Evolutionary conservation across 148 eudicot species (phyloP).

Genomic region (Salicornia ramosissima): DNA sequence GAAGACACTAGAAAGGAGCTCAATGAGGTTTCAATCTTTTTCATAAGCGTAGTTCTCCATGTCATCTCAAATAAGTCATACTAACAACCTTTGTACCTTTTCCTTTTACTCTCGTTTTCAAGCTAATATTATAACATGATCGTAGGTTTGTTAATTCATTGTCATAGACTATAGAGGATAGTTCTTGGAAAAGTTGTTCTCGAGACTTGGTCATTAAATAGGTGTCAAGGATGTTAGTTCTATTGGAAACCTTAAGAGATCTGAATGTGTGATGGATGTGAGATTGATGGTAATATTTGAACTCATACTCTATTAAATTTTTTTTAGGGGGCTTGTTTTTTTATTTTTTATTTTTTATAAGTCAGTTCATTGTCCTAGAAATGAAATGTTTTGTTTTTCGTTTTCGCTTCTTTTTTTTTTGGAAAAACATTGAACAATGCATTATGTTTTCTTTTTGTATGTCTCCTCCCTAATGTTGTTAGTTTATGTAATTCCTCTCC

Average conservation of each 20-base stretch:
- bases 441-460: neutral
- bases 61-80: neutral
- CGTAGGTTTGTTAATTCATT: neutral
- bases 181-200: neutral
- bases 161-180: neutral
- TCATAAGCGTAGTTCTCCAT: neutral
- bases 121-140: neutral
- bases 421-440: neutral
- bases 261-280: too few relatives aligned
- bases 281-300: too few relatives aligned
- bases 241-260: too few relatives aligned
- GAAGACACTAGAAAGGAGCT: constrained; percentile 50
- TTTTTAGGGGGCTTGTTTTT: too few relatives aligned
- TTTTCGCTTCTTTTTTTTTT: neutral
- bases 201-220: neutral
- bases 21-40: constrained; percentile 40
- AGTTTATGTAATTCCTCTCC: too few relatives aligned
- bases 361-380: too few relatives aligned
- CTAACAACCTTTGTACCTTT: neutral
- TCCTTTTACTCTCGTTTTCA: neutral
- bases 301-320: too few relatives aligned
- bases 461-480: too few relatives aligned
- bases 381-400: too few relatives aligned
- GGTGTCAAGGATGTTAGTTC: neutral
- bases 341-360: too few relatives aligned